phyloP scores from a whole-genome alignment of 495 filamentous ascomycete genomes.

The Tuber aestivum region DNA sequence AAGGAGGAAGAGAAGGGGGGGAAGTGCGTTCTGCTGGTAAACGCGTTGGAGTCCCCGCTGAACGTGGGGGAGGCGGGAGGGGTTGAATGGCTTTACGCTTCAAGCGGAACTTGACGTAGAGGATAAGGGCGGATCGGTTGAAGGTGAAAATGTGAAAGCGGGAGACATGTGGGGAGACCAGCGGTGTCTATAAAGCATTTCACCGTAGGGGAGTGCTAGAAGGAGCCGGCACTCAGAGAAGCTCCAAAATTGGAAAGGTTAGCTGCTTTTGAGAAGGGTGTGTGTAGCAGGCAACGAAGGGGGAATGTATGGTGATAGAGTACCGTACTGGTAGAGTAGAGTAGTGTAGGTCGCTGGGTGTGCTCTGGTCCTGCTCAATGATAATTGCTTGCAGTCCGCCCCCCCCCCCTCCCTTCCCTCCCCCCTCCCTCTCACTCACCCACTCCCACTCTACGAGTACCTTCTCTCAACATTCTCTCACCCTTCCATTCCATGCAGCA shows the following conservation, averaged over 20 bases:
- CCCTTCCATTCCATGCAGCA: not conserved
- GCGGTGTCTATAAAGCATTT: conserved; percentile 3
- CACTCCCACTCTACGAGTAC: too few relatives aligned
- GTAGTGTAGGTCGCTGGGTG: not conserved
- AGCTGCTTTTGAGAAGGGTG: not conserved
- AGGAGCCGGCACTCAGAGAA: not conserved
- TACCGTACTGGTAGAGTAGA: not conserved
- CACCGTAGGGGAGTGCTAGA: not conserved
- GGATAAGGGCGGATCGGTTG: conserved; percentile 4
- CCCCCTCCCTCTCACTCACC: too few relatives aligned
- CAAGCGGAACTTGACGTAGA: not conserved
- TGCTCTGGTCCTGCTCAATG: not conserved
- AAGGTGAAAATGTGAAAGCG: conserved; percentile 4
- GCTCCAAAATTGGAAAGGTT: conserved; percentile 5
- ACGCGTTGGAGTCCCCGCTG: not conserved
- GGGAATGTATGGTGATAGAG: not conserved
- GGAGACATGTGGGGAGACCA: not conserved
- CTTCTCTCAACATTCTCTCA: not conserved
- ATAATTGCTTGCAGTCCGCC: not conserved
- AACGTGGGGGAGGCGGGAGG: not conserved
- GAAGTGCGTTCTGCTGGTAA: not conserved
- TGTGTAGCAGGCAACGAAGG: not conserved
- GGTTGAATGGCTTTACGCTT: not conserved
- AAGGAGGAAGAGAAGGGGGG: not conserved
- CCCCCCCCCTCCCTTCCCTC: not conserved